These are phyloP conservation scores for Epicoccum nigrum DNA, from an alignment of 2,329 filamentous ascomycete species.

Conservation along the genomic window DNA sequence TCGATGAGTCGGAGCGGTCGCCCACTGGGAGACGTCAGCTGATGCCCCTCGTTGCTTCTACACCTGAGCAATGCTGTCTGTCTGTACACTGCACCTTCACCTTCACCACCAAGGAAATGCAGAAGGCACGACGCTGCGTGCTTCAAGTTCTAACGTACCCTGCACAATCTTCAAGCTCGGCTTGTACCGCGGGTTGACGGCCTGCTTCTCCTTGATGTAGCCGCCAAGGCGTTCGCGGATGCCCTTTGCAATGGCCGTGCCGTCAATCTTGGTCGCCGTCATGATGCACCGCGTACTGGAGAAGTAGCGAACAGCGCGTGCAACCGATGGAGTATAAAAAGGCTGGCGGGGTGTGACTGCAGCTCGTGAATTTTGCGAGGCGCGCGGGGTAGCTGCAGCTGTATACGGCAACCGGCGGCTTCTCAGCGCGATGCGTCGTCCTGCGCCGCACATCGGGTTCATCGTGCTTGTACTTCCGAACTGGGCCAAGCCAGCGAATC, in stretches of 20 bases:
- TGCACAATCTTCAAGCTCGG: slow-evolving; percentile 94
- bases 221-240: slow-evolving; percentile 82
- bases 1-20: slow-evolving; percentile 90
- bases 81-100: no score
- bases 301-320: slow-evolving; percentile 46
- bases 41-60: neutral
- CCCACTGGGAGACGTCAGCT: slow-evolving; percentile 67
- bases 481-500: slow-evolving; percentile 29
- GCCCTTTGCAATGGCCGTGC: slow-evolving; percentile 89
- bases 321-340: slow-evolving; percentile 26
- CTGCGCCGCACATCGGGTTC: slow-evolving; percentile 37
- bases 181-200: slow-evolving; percentile 82
- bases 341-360: slow-evolving; percentile 11
- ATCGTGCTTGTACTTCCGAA: slow-evolving; percentile 27
- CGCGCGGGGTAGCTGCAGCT: slow-evolving; percentile 38
- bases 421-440: slow-evolving; percentile 28
- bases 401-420: slow-evolving; percentile 21
- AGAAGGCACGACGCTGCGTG: neutral
- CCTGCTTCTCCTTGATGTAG: slow-evolving; percentile 82
- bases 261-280: slow-evolving; percentile 91
- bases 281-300: slow-evolving; percentile 67
- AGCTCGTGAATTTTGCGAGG: slow-evolving; percentile 28
- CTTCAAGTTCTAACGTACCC: slow-evolving; percentile 59
- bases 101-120: no score
- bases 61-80: neutral